Evolutionary conservation across 2,329 filamentous ascomycete species (phyloP).

Genomic region (Parafenestella ontariensis): DNA sequence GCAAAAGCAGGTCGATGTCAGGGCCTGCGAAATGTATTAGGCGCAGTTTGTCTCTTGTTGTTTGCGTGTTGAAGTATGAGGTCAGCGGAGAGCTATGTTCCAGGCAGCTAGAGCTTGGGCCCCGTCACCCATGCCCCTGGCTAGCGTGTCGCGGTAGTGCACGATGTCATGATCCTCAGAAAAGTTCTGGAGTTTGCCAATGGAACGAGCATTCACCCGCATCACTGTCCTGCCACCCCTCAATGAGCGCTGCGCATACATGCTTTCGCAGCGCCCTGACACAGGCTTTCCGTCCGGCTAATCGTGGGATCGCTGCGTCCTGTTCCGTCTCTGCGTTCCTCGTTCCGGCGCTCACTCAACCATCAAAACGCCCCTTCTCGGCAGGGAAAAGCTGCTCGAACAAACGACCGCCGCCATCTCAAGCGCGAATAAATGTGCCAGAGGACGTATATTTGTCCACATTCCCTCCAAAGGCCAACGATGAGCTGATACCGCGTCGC

Average conservation of each 20-base stretch:
- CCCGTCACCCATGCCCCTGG: slow-evolving; percentile 3
- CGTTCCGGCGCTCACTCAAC: slow-evolving; percentile 37
- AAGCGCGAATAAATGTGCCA: slow-evolving; percentile 1
- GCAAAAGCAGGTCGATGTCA: background rate
- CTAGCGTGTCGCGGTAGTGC: slow-evolving; percentile 18
- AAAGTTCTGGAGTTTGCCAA: slow-evolving; percentile 35
- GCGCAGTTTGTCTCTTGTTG: slow-evolving; percentile 10
- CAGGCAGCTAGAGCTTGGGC: slow-evolving; percentile 14
- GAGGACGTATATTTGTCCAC: background rate
- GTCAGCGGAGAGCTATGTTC: slow-evolving; percentile 13
- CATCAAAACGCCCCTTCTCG: slow-evolving; percentile 36
- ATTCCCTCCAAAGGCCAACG: slow-evolving; percentile 15
- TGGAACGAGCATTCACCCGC: slow-evolving; percentile 22
- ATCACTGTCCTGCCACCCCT: slow-evolving; percentile 22
- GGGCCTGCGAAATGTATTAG: slow-evolving; percentile 1
- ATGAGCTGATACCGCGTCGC: slow-evolving; percentile 10
- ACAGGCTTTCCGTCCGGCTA: slow-evolving; percentile 44
- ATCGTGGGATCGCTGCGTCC: slow-evolving; percentile 22
- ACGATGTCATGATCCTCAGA: slow-evolving; percentile 29
- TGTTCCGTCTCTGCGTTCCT: slow-evolving; percentile 44
- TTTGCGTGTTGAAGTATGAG: slow-evolving; percentile 13
- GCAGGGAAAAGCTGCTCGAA: slow-evolving; percentile 23
- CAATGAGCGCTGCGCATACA: slow-evolving; percentile 49
- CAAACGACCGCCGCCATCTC: slow-evolving; percentile 2
- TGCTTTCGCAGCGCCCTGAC: slow-evolving; percentile 47